Conservation (phyloP, 2,329 filamentous ascomycete species). For the Berkeleyomyces basicola region DNA sequence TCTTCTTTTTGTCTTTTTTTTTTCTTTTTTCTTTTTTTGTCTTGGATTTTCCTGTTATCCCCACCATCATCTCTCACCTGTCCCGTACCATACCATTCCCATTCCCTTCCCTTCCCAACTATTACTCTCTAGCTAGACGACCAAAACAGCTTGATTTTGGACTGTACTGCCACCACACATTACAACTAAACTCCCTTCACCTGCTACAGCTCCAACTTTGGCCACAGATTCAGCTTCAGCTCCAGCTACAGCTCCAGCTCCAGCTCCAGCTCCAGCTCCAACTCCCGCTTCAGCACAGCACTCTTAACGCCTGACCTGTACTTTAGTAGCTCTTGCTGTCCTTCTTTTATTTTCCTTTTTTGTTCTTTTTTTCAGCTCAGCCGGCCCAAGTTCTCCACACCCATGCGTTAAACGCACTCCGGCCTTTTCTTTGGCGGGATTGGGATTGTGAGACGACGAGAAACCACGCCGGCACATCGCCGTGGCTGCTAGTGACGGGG, state of each 20-base stretch:
- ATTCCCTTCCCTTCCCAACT: neutral
- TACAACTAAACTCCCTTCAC: neutral
- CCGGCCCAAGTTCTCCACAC: neutral
- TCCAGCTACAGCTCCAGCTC: neutral
- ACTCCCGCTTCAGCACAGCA: neutral
- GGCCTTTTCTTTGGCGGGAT: constrained; percentile 8
- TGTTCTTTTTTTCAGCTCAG: neutral
- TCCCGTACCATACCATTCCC: neutral
- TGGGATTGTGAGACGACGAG: neutral
- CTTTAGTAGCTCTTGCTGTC: neutral
- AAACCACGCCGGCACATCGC: neutral
- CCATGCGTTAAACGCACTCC: constrained; percentile 4
- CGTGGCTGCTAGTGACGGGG: neutral
- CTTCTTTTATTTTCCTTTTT: constrained; percentile 3
- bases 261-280: neutral
- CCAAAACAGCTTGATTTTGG: neutral
- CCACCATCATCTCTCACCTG: neutral
- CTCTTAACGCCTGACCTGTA: neutral
- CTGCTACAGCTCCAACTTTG: neutral
- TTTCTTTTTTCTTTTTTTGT: neutral
- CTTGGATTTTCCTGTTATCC: neutral
- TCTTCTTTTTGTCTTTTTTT: constrained; percentile 2
- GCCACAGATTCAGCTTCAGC: neutral
- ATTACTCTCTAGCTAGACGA: neutral
- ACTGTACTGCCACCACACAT: neutral